These are phyloP conservation scores for Hypoxylon sp. DNA, from an alignment of 2,329 filamentous ascomycete genomes.

Conservation along the genomic window DNA sequence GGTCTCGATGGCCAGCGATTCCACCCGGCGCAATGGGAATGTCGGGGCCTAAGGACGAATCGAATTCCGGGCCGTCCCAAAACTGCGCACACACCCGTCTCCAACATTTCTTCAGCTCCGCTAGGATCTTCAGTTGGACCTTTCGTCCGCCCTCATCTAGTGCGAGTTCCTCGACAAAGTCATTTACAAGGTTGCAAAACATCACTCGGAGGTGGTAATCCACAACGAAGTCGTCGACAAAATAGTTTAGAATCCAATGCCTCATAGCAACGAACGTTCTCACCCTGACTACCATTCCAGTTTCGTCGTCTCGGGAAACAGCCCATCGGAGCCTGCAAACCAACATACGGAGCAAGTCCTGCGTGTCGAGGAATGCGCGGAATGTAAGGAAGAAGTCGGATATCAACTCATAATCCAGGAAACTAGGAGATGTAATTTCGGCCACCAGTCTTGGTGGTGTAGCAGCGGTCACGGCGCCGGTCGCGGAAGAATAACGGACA, in stretches of 20 bases:
- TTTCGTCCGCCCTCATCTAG: slow-evolving; percentile 59
- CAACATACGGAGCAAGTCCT: slow-evolving; percentile 83
- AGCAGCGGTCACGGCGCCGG: slow-evolving; percentile 84
- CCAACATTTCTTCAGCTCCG: slow-evolving; percentile 98
- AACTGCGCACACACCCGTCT: slow-evolving; percentile 88
- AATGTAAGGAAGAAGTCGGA: slow-evolving; percentile 99
- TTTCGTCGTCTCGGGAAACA: slow-evolving; percentile 80
- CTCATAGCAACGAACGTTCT: slow-evolving; percentile 94
- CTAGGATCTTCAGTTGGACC: slow-evolving; percentile 82
- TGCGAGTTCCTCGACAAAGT: slow-evolving; percentile 67
- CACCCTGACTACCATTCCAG: slow-evolving; percentile 93
- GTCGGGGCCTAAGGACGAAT: slow-evolving; percentile 70
- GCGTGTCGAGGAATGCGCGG: slow-evolving; percentile 82
- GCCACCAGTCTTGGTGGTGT: slow-evolving; percentile 92
- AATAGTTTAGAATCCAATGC: slow-evolving; percentile 99
- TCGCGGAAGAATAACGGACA: slow-evolving; percentile 80
- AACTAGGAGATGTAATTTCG: slow-evolving; percentile 94
- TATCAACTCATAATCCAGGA: slow-evolving; percentile 95
- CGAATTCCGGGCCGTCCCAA: slow-evolving; percentile 82
- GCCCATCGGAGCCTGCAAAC: slow-evolving; percentile 90
- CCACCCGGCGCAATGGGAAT: slow-evolving; percentile 81
- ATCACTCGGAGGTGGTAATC: slow-evolving; percentile 78
- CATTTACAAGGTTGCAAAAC: slow-evolving; percentile 86
- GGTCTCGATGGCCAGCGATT: slow-evolving; percentile 70
- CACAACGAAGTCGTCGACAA: slow-evolving; percentile 89